A percentile compares a stretch with the other conserved stretches of the same genome.
These are phyloP conservation scores for Chaetomium fimeti DNA, from an alignment of 495 filamentous ascomycete genomes.

Conservation along the genomic window DNA sequence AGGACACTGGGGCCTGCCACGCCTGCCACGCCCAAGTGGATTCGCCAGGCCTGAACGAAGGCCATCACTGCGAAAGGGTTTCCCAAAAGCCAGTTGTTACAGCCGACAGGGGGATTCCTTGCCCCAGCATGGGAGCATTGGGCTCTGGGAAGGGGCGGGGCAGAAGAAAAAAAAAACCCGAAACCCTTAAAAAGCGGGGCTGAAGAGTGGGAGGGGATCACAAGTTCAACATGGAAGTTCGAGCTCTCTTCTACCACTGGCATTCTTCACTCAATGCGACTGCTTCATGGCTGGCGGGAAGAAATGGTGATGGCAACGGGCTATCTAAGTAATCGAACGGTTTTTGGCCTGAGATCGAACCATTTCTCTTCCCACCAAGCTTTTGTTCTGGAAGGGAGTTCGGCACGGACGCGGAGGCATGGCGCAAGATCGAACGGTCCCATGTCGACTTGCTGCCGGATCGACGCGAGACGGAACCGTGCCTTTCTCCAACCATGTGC, in stretches of 20 bases:
- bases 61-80: conserved; percentile 19
- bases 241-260: background rate
- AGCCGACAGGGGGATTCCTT: conserved; percentile 18
- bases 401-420: conserved; percentile 12
- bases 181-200: conserved; percentile 20
- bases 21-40: conserved; percentile 31
- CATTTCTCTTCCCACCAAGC: conserved; percentile 24
- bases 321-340: background rate
- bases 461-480: conserved; percentile 29
- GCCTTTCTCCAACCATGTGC: conserved; percentile 27
- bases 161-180: conserved; percentile 14
- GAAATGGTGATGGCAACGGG: background rate
- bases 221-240: background rate
- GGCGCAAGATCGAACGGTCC: conserved; percentile 33
- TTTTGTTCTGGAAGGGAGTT: conserved; percentile 13
- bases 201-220: background rate
- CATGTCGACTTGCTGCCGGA: conserved; percentile 29
- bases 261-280: background rate
- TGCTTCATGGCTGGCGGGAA: background rate
- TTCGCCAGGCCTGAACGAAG: conserved; percentile 32
- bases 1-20: conserved; percentile 20
- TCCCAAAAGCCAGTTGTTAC: conserved; percentile 16
- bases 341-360: conserved; percentile 26
- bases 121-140: conserved; percentile 8
- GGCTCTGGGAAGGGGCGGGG: conserved; percentile 3